Evolutionary conservation across 352 stramenopile species (phyloP), one percentile per base, ranked within the genome.

Genomic region (Phytophthora lateralis): DNA sequence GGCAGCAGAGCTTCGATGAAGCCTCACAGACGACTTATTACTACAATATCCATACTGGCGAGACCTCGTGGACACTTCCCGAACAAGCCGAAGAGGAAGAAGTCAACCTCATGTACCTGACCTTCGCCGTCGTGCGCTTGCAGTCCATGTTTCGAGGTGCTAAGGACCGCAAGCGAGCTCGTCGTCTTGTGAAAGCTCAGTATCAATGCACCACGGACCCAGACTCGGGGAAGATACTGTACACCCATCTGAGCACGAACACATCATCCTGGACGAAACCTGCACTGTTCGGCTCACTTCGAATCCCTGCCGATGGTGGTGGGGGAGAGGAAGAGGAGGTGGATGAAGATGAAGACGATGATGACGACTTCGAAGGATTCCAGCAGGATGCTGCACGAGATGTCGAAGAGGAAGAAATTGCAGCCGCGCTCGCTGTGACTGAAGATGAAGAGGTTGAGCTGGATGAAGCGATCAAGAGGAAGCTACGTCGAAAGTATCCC

Each of bases 11-110:
- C 14, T 88, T 89, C 30, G 84, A 93, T 43, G 74, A 91, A 43
- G 66, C 66, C n/a, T 90, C 84, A 9, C 78, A 90, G 45, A 83
- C 63, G 4, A 60, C 57, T 4, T 93, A 90, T 48, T 93, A 89
- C 69, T 88, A 89, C 67, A 82, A 93, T 46, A 56, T 76, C 5
- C 53, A 74, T 49, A 90, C 84, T 5, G 80, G 81, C 12, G 81
- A 90, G 49, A 89, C 80, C 2, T 82, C 80, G 17, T 93, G 82
- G 84, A 86, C 70, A n/a, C 55, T 73, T 10, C 82, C 80, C 3
- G 38, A 64, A 29, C 60, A 74, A 14, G 11, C 14, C 1, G 63
- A 66, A 10, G 63, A 76, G 15, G 32, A 69, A 0, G 56, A 69
- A 0, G 56, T 58, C 11, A 75, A 91, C 34, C 48, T 82, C 2